phyloP scores from a whole-genome alignment of 2,329 filamentous ascomycete species.

The Onygena corvina region DNA sequence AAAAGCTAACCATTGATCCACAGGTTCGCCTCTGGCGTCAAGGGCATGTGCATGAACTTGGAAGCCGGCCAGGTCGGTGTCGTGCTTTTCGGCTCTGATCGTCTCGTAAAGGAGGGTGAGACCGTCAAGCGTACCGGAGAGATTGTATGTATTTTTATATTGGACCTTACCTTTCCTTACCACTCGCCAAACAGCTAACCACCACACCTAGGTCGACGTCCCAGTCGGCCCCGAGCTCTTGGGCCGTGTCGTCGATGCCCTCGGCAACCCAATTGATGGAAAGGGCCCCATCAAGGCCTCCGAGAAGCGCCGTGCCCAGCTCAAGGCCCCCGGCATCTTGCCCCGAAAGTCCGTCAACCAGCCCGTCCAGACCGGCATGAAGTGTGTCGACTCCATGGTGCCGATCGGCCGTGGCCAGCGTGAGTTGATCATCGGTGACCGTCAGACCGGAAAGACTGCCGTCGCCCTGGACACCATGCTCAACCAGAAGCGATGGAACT shows the following conservation, averaged over 20 bases:
- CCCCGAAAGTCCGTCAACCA: conserved; percentile 95
- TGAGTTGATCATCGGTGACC: conserved; percentile 99
- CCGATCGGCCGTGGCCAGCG: conserved; percentile 99
- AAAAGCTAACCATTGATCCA: conserved; percentile 12
- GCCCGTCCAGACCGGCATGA: conserved; percentile 98
- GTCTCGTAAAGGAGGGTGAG: conserved; percentile 99
- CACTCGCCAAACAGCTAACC: background rate
- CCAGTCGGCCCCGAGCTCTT: conserved; percentile 87
- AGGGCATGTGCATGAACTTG: conserved; percentile 99
- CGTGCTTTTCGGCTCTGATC: conserved; percentile 99
- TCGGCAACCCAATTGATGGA: conserved; percentile 98
- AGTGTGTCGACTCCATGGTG: conserved; percentile 99
- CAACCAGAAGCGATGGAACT: conserved; percentile 99
- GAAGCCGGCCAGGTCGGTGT: conserved; percentile 99
- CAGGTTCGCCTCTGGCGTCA: conserved; percentile 98
- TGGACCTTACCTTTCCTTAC: background rate
- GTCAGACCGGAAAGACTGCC: conserved; percentile 99
- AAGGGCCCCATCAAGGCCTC: conserved; percentile 93
- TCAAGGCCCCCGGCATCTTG: conserved; percentile 98
- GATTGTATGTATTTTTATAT: conserved; percentile 60
- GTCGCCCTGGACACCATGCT: conserved; percentile 96
- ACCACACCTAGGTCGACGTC: conserved; percentile 64
- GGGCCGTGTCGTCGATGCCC: conserved; percentile 95
- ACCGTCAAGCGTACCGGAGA: conserved; percentile 98
- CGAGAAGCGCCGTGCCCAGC: conserved; percentile 88